These are phyloP conservation scores for Erigeron philadelphicus DNA, from an alignment of 140 eudicot species.

Conservation along the genomic window DNA sequence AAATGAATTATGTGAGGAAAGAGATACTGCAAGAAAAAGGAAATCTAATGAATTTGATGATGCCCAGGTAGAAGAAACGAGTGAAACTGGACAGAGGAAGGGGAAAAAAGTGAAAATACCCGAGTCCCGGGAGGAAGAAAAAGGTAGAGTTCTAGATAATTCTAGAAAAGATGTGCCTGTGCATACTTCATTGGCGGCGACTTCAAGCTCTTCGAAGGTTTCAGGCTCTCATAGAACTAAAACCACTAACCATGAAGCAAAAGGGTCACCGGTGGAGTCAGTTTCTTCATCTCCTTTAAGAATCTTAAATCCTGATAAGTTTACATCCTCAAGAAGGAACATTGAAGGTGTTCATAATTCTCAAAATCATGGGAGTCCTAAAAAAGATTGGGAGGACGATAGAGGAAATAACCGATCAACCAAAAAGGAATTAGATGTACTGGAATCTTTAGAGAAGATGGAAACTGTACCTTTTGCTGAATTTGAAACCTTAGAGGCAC, in stretches of 20 bases:
- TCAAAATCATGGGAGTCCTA: slow-evolving; percentile 38
- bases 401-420: slow-evolving; percentile 36
- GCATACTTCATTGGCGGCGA: slow-evolving; percentile 55
- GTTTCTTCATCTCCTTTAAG: slow-evolving; percentile 90
- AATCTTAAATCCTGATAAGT: slow-evolving; percentile 46
- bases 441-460: slow-evolving; percentile 34
- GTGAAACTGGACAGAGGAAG: slow-evolving; percentile 47
- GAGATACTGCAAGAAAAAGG: slow-evolving; percentile 49
- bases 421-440: slow-evolving; percentile 33
- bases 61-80: slow-evolving; percentile 42
- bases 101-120: slow-evolving; percentile 61
- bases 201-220: slow-evolving; percentile 94
- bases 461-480: slow-evolving; percentile 30
- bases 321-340: slow-evolving; percentile 34
- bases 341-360: slow-evolving; percentile 29
- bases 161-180: slow-evolving; percentile 36
- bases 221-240: slow-evolving; percentile 72
- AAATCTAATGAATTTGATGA: slow-evolving; percentile 44
- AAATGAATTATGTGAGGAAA: slow-evolving; percentile 30
- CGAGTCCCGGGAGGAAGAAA: slow-evolving; percentile 57
- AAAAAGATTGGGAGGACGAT: slow-evolving; percentile 42
- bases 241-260: slow-evolving; percentile 49
- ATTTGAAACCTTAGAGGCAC: slow-evolving; percentile 27
- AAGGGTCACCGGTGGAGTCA: slow-evolving; percentile 93
- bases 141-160: slow-evolving; percentile 36